Evolutionary conservation across 2,329 filamentous ascomycete species (phyloP).

Genomic region (Cladosporium oxysporum): DNA sequence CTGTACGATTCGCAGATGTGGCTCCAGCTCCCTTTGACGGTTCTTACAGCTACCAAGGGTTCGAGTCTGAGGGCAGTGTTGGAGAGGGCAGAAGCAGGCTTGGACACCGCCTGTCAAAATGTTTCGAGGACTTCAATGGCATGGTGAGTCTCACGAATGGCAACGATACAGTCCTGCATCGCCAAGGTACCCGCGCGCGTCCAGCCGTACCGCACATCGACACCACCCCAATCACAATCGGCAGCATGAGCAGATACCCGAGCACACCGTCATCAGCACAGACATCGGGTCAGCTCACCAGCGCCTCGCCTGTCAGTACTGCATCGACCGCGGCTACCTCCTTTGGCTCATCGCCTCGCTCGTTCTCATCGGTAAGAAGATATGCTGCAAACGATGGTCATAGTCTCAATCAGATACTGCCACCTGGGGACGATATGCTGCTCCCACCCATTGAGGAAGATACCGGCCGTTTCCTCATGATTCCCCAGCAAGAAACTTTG

Average conservation of each 20-base stretch:
- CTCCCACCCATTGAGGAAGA: slow-evolving; percentile 39
- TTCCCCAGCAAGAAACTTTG: slow-evolving; percentile 36
- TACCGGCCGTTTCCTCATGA: slow-evolving; percentile 29
- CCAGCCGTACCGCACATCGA: slow-evolving; percentile 18
- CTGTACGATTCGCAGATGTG: slow-evolving; percentile 17
- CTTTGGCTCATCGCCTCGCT: slow-evolving; percentile 30
- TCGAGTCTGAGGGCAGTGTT: slow-evolving; percentile 6
- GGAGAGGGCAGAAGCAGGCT: slow-evolving; percentile 11
- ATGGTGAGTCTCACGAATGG: slow-evolving; percentile 14
- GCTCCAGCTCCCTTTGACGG: slow-evolving; percentile 12
- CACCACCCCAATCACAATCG: neutral
- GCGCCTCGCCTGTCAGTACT: slow-evolving; percentile 32
- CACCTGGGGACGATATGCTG: slow-evolving; percentile 27
- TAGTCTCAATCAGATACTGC: slow-evolving; percentile 26
- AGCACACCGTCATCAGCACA: slow-evolving; percentile 14
- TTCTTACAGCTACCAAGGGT: slow-evolving; percentile 7
- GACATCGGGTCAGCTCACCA: slow-evolving; percentile 20
- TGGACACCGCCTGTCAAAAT: slow-evolving; percentile 17
- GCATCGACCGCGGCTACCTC: slow-evolving; percentile 39
- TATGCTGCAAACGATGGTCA: slow-evolving; percentile 32
- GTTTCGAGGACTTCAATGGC: slow-evolving; percentile 19
- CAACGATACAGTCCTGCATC: slow-evolving; percentile 17
- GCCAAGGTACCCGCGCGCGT: slow-evolving; percentile 2
- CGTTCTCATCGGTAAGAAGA: slow-evolving; percentile 31
- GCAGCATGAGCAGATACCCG: slow-evolving; percentile 3